Evolutionary conservation across 768 basidiomycete species (phyloP), one percentile per base, ranked within the genome.

Genomic region (Coprinellus micaceus): DNA sequence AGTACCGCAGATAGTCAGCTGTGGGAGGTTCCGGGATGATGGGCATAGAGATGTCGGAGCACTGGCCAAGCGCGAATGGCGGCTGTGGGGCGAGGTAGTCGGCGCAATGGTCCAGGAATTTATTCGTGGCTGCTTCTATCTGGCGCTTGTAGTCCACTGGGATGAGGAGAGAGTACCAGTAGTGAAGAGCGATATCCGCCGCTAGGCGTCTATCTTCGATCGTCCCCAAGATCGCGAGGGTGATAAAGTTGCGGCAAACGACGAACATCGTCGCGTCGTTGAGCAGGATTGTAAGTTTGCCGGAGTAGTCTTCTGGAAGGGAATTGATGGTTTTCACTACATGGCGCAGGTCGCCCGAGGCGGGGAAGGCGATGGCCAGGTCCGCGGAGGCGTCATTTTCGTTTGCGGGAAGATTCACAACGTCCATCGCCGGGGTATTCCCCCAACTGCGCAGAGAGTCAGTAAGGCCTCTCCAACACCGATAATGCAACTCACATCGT

Each of bases 321-420:
- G 58, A 56, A 56, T 77, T 79, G 40, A 78, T 59, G 2, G 76
- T 77, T 26, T 59, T 58, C 12, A 78, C 54, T 22, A 78, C 52
- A 47, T 76, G 70, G 37, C 77, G 66, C 44, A 78, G 62, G 60
- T 78, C 77, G 4, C 78, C 77, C 3, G 78, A 79, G 1, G 75
- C 50, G 56, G 66, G 36, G 12, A 43, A 69, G 58, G 39, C 66
- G 25, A 67, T 39, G 12, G 52, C 58, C 43, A 63, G 58, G 54
- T 67, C 62, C 28, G 37, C 55, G 7, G 33, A 30, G 3, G 51
- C 6, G 37, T 54, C 53, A 1, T 58, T 50, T 24, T 67, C 63
- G 47, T 66, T 66, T 4, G 50, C 5, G 2, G 67, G 60, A 7
- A 69, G 40, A 22, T 59, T 65, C 2, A 67, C 59, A 28, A 60